These are phyloP conservation scores for Phylloporus gajari DNA, from an alignment of 1,284 basidiomycete genomes.

Conservation along the genomic window DNA sequence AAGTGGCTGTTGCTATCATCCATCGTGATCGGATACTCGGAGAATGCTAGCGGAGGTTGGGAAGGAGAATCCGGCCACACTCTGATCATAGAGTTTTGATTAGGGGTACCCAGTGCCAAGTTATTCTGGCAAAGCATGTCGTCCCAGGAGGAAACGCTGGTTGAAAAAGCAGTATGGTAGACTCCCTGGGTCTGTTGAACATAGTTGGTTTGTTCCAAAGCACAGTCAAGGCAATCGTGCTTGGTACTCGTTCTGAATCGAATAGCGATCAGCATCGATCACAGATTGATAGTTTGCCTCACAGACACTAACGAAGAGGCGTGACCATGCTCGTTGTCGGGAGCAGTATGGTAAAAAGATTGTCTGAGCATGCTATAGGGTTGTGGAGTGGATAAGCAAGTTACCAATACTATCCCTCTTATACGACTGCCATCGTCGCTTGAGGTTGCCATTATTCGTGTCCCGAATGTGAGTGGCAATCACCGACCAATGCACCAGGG, in stretches of 20 bases:
- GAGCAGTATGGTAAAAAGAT: neutral
- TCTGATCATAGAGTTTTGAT: neutral
- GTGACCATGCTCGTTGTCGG: neutral
- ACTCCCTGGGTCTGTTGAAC: neutral
- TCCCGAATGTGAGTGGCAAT: too few relatives aligned
- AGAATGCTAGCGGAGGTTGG: neutral
- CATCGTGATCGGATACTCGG: neutral
- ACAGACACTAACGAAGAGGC: neutral
- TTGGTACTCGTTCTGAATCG: conserved; percentile 15
- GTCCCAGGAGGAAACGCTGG: neutral
- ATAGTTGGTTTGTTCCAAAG: neutral
- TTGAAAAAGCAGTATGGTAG: neutral
- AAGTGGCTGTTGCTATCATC: neutral
- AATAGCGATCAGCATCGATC: conserved; percentile 13
- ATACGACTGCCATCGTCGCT: conserved; percentile 17
- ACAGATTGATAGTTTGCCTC: neutral
- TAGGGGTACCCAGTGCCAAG: neutral
- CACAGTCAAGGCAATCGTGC: neutral
- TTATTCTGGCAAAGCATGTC: neutral
- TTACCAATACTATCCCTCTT: neutral
- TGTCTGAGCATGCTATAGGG: conserved; percentile 21
- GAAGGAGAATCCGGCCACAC: neutral
- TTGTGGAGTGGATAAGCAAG: neutral
- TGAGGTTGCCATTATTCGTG: conserved; percentile 9
- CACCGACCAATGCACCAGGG: too few relatives aligned